Evolutionary conservation across 495 filamentous ascomycete genomes (phyloP).

Genomic region (Penicillium cosmopolitanum): DNA sequence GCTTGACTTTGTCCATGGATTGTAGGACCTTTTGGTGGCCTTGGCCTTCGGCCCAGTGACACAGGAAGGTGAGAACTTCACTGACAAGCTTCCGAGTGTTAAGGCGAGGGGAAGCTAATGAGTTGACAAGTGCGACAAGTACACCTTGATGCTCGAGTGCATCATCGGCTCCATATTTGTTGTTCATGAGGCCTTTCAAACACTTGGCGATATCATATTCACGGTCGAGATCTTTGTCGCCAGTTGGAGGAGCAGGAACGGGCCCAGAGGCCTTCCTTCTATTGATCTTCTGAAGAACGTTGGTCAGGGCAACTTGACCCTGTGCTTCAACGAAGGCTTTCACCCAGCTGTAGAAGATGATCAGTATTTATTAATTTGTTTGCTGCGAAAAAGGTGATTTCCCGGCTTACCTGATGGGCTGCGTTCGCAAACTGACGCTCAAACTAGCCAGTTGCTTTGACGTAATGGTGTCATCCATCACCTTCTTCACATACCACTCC

Average conservation of each 20-base stretch:
- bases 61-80: constrained; percentile 94
- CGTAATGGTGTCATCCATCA: constrained; percentile 94
- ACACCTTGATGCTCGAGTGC: constrained; percentile 89
- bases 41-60: constrained; percentile 92
- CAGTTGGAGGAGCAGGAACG: constrained; percentile 62
- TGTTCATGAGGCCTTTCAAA: constrained; percentile 96
- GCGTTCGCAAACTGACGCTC: constrained; percentile 91
- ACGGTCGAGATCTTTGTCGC: constrained; percentile 86
- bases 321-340: constrained; percentile 96
- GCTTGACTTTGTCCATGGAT: constrained; percentile 90
- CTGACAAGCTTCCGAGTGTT: constrained; percentile 94
- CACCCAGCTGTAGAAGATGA: constrained; percentile 68
- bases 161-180: constrained; percentile 97
- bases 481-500: constrained; percentile 97
- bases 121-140: constrained; percentile 84
- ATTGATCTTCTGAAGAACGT: constrained; percentile 91
- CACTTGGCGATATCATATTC: constrained; percentile 99
- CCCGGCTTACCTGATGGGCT: constrained; percentile 74
- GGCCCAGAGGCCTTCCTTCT: constrained; percentile 78
- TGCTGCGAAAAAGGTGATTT: not conserved
- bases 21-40: constrained; percentile 95
- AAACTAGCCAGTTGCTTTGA: constrained; percentile 88
- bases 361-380: constrained; percentile 11
- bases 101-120: constrained; percentile 83
- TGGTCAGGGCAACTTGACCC: constrained; percentile 94